phyloP scores from a whole-genome alignment of 1,139 yeast species.

The Protomyces lactucae-debilis region DNA sequence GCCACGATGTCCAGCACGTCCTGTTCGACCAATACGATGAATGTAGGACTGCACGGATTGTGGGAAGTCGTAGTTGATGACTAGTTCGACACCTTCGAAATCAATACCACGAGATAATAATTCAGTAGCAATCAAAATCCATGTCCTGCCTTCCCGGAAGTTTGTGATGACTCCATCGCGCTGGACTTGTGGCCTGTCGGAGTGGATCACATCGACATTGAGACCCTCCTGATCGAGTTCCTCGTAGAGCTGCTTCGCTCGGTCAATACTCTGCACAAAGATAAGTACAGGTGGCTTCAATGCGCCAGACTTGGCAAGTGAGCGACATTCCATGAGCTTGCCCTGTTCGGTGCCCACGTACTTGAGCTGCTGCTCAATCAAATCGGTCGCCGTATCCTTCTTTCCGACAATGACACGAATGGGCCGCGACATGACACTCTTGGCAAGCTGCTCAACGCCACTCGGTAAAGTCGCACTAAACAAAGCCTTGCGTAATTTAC shows the following conservation, averaged over 20 bases:
- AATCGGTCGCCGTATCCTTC: slow-evolving; percentile 83
- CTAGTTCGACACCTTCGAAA: slow-evolving; percentile 90
- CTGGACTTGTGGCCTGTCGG: slow-evolving; percentile 86
- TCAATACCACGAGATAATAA: slow-evolving; percentile 96
- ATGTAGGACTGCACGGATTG: slow-evolving; percentile 91
- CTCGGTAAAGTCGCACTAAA: slow-evolving; percentile 96
- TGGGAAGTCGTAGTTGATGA: slow-evolving; percentile 95
- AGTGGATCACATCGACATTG: slow-evolving; percentile 93
- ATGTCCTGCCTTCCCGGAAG: slow-evolving; percentile 81
- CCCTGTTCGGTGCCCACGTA: slow-evolving; percentile 95
- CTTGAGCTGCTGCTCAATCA: slow-evolving; percentile 76
- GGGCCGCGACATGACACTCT: slow-evolving; percentile 77
- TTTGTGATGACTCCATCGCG: slow-evolving; percentile 79
- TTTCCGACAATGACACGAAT: slow-evolving; percentile 85
- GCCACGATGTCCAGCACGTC: slow-evolving; percentile 87
- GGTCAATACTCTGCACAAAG: slow-evolving; percentile 81
- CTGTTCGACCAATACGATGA: slow-evolving; percentile 97
- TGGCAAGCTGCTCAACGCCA: slow-evolving; percentile 83
- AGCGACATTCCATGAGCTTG: slow-evolving; percentile 82
- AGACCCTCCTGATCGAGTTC: slow-evolving; percentile 85
- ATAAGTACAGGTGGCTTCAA: slow-evolving; percentile 90
- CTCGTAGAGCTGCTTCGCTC: slow-evolving; percentile 93
- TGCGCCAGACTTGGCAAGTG: slow-evolving; percentile 70
- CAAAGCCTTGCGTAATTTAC: slow-evolving; percentile 56
- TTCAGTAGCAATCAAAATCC: slow-evolving; percentile 97